Conservation (phyloP, 2,329 filamentous ascomycete species). For the Penicillium sp. region DNA sequence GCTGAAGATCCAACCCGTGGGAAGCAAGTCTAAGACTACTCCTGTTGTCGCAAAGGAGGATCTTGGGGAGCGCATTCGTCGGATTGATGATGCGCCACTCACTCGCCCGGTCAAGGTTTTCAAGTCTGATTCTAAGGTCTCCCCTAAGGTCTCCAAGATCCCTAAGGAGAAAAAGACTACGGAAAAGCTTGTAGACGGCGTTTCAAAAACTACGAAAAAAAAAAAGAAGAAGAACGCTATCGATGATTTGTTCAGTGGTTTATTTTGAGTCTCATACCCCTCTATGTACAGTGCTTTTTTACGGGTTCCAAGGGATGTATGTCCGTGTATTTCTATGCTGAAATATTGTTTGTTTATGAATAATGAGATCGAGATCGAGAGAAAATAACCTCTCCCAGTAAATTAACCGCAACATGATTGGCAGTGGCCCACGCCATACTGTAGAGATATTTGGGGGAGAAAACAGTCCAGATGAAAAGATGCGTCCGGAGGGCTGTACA, state of each 20-base stretch:
- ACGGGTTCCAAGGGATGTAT: background rate
- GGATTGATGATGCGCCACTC: constrained; percentile 10
- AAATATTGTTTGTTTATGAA: background rate
- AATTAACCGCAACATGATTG: constrained; percentile 73
- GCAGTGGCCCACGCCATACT: constrained; percentile 82
- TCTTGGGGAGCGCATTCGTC: constrained; percentile 26
- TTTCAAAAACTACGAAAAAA: constrained; percentile 29
- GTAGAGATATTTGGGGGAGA: constrained; percentile 94
- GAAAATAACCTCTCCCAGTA: constrained; percentile 52
- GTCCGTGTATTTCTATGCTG: background rate
- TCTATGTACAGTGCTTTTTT: background rate
- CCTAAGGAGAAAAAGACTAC: background rate
- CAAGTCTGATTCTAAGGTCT: background rate
- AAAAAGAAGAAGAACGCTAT: constrained; percentile 65
- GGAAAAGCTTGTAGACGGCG: background rate
- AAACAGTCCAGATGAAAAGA: constrained; percentile 98
- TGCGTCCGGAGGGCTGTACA: constrained; percentile 82
- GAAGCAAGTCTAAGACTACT: background rate
- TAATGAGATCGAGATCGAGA: constrained; percentile 2
- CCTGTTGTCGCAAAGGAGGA: constrained; percentile 17
- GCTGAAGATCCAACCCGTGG: constrained; percentile 11
- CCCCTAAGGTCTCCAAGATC: background rate
- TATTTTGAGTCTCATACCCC: constrained; percentile 40
- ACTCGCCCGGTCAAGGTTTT: background rate
- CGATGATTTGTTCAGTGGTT: constrained; percentile 67